These are phyloP conservation scores for Gossypium ekmanianum DNA, from an alignment of 345 rosid species.

Conservation along the genomic window DNA sequence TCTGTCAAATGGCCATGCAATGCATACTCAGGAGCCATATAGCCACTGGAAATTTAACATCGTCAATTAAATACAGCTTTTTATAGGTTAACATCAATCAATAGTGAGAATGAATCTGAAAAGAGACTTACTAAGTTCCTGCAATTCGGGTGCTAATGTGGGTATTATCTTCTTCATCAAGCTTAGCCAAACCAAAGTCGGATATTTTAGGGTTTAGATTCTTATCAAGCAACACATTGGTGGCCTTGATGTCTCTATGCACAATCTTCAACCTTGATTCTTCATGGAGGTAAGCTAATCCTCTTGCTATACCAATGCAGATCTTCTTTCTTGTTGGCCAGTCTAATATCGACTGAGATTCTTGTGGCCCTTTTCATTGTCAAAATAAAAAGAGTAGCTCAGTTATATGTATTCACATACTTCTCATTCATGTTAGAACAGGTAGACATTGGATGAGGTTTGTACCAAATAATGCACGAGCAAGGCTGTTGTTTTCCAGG, in stretches of 20 bases:
- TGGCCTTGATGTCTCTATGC: too few relatives aligned
- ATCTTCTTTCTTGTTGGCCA: slow-evolving; percentile 44
- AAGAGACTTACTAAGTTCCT: too few relatives aligned
- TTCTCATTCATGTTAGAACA: neutral
- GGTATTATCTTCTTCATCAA: too few relatives aligned
- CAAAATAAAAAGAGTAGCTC: neutral
- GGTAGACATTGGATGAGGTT: neutral
- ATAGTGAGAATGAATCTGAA: neutral
- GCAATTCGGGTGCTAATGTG: too few relatives aligned
- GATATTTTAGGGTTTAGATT: too few relatives aligned
- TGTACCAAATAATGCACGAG: slow-evolving; percentile 27
- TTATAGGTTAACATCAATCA: neutral
- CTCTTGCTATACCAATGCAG: slow-evolving; percentile 55
- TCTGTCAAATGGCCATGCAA: slow-evolving; percentile 46
- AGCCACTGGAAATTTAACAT: slow-evolving; percentile 25
- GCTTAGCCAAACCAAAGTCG: too few relatives aligned
- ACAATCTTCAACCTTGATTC: slow-evolving; percentile 27
- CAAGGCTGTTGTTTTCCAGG: slow-evolving; percentile 7
- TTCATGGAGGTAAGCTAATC: slow-evolving; percentile 53
- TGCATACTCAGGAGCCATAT: slow-evolving; percentile 69
- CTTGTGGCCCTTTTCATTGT: slow-evolving; percentile 20
- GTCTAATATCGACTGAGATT: slow-evolving; percentile 26
- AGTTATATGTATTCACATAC: neutral
- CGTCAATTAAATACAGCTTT: too few relatives aligned
- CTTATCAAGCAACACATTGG: too few relatives aligned